These are phyloP conservation scores for Breynia disticha DNA, from an alignment of 441 rosid genomes.

Conservation along the genomic window DNA sequence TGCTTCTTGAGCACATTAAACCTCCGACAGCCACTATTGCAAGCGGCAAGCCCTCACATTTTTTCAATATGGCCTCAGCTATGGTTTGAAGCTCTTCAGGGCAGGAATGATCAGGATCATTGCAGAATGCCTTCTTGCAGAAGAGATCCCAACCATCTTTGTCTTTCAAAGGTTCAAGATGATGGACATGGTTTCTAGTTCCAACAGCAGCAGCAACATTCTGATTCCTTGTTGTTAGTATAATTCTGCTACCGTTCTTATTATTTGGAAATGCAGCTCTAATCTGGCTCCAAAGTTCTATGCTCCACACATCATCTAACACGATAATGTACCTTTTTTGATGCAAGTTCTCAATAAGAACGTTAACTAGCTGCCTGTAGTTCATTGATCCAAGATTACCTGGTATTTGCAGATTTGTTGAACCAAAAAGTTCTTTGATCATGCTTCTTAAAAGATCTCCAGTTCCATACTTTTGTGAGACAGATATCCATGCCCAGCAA, in stretches of 20 bases:
- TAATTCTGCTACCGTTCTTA: conserved; percentile 15
- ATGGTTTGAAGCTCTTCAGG: conserved; percentile 20
- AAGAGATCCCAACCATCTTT: conserved; percentile 25
- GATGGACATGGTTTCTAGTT: conserved; percentile 10
- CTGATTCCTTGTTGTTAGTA: conserved; percentile 19
- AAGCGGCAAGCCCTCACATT: conserved; percentile 32
- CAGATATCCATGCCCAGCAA: conserved; percentile 22
- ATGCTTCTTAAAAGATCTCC: conserved; percentile 15
- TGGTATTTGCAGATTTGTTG: conserved; percentile 6
- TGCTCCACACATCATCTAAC: conserved; percentile 27
- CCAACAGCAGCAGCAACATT: conserved; percentile 17
- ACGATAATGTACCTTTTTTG: conserved; percentile 18
- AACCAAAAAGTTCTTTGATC: conserved; percentile 13
- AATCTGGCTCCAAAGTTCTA: conserved; percentile 20
- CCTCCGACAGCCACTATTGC: conserved; percentile 36
- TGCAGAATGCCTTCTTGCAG: conserved; percentile 26
- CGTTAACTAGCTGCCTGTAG: conserved; percentile 12
- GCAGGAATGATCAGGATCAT: conserved; percentile 12
- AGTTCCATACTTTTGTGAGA: conserved; percentile 12
- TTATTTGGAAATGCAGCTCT: conserved; percentile 16
- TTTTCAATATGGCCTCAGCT: conserved; percentile 19
- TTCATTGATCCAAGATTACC: conserved; percentile 11
- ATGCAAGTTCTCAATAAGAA: conserved; percentile 13
- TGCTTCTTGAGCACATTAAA: conserved; percentile 17
- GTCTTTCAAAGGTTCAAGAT: conserved; percentile 16